Conservation (phyloP, 371 early-diverging fungal species). For the Coemansia sp. region DNA sequence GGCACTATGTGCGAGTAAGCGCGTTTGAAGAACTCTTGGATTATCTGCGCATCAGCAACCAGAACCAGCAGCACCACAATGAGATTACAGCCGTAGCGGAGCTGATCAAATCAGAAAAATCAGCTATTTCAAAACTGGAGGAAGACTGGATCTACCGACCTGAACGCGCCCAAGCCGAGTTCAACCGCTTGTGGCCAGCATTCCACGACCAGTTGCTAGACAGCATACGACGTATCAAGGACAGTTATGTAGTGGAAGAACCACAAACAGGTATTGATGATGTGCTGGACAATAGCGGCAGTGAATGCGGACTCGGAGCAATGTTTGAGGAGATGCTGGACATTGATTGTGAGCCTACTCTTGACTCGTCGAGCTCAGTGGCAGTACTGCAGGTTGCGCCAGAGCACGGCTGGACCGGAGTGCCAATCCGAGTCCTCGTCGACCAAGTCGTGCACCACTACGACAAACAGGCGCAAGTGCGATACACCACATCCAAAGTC, state of each 20-base stretch:
- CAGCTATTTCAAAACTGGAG: slow-evolving; percentile 8
- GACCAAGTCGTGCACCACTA: slow-evolving; percentile 7
- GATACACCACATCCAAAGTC: neutral
- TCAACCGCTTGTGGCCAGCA: slow-evolving; percentile 16
- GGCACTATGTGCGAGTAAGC: slow-evolving; percentile 3
- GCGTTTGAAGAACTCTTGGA: slow-evolving; percentile 13
- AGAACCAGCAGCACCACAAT: neutral
- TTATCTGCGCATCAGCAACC: slow-evolving; percentile 3
- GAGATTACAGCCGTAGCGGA: neutral
- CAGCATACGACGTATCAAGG: slow-evolving; percentile 3
- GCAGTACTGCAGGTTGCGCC: neutral
- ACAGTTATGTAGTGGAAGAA: neutral
- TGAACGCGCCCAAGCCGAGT: neutral
- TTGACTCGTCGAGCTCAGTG: neutral
- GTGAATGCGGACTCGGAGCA: slow-evolving; percentile 5
- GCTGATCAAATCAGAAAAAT: neutral
- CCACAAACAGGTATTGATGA: neutral
- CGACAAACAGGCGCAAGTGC: slow-evolving; percentile 17
- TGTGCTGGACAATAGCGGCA: neutral
- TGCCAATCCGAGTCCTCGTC: slow-evolving; percentile 7
- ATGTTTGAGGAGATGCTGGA: neutral
- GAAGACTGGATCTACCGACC: slow-evolving; percentile 12
- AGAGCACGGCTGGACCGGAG: slow-evolving; percentile 26
- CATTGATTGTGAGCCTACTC: neutral
- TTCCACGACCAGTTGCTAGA: slow-evolving; percentile 21